phyloP scores from a whole-genome alignment of 2,329 filamentous ascomycete species.

The Botrytis elliptica region DNA sequence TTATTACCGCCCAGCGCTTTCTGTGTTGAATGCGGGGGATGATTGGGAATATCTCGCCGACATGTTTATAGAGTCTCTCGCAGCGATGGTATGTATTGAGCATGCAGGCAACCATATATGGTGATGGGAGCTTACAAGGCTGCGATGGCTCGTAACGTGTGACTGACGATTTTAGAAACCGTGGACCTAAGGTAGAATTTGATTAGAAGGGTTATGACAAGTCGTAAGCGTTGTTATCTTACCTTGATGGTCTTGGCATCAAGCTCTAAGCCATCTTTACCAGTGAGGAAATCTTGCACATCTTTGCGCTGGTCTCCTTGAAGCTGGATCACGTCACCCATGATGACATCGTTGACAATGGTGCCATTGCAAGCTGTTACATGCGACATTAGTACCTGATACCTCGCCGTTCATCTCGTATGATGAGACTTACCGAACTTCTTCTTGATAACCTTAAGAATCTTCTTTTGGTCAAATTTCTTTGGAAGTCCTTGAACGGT shows the following conservation, averaged over 20 bases:
- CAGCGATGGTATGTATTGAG: conserved; percentile 2
- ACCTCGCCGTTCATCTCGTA: not conserved
- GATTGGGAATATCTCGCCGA: conserved; percentile 32
- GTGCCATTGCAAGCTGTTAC: conserved; percentile 95
- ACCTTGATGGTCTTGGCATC: conserved; percentile 98
- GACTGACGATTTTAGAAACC: conserved; percentile 55
- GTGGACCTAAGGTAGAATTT: conserved; percentile 48
- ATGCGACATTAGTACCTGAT: not conserved
- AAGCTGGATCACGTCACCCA: conserved; percentile 99
- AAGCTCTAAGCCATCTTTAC: conserved; percentile 90
- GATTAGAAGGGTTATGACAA: conserved; percentile 16
- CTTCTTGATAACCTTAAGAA: conserved; percentile 99
- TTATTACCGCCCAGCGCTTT: conserved; percentile 27
- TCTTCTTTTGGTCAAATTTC: conserved; percentile 99
- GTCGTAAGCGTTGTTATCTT: conserved; percentile 25
- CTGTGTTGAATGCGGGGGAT: conserved; percentile 40
- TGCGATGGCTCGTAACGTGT: conserved; percentile 11
- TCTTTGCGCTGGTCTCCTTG: conserved; percentile 99
- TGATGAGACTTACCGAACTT: conserved; percentile 71
- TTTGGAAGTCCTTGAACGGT: conserved; percentile 98
- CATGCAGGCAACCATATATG: conserved; percentile 9
- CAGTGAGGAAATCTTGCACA: conserved; percentile 95
- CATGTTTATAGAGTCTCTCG: not conserved
- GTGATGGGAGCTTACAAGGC: not conserved
- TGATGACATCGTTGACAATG: conserved; percentile 91